phyloP scores from a whole-genome alignment of 2,329 filamentous ascomycete species.

The Neonectria hederae region DNA sequence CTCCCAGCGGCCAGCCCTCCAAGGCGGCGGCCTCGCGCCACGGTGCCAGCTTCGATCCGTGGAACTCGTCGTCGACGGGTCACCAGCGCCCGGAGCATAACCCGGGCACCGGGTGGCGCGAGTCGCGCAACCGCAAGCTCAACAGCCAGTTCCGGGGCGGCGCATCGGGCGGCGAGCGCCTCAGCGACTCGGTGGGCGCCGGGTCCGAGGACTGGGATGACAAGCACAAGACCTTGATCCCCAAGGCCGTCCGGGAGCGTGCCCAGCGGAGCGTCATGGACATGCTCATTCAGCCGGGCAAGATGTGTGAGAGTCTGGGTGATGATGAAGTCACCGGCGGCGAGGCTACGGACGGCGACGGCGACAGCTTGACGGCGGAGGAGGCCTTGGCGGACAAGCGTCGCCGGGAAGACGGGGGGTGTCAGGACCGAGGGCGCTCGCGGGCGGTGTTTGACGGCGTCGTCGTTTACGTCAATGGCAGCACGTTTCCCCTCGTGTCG shows the following conservation, averaged over 20 bases:
- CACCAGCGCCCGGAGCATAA: slow-evolving; percentile 80
- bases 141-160: slow-evolving; percentile 72
- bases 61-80: slow-evolving; percentile 79
- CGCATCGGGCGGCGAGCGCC: slow-evolving; percentile 64
- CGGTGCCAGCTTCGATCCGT: slow-evolving; percentile 67
- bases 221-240: slow-evolving; percentile 53
- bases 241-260: slow-evolving; percentile 53
- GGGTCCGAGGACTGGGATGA: slow-evolving; percentile 67
- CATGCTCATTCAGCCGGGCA: slow-evolving; percentile 61
- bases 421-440: slow-evolving; percentile 43
- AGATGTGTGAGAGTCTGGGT: slow-evolving; percentile 48
- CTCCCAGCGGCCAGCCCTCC: slow-evolving; percentile 31
- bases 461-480: slow-evolving; percentile 87
- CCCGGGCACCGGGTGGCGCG: slow-evolving; percentile 74
- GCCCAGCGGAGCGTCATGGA: slow-evolving; percentile 59
- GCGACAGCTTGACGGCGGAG: slow-evolving; percentile 28
- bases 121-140: slow-evolving; percentile 75
- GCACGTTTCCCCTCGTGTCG: slow-evolving; percentile 81
- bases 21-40: slow-evolving; percentile 54
- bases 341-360: background rate
- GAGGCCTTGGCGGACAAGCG: slow-evolving; percentile 41
- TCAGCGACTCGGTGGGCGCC: slow-evolving; percentile 72
- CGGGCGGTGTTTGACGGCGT: slow-evolving; percentile 73
- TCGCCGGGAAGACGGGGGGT: slow-evolving; percentile 62
- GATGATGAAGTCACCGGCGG: background rate